Base-by-base conservation (phyloP, 345 rosid genomes). In the Populus nigra region DNA sequence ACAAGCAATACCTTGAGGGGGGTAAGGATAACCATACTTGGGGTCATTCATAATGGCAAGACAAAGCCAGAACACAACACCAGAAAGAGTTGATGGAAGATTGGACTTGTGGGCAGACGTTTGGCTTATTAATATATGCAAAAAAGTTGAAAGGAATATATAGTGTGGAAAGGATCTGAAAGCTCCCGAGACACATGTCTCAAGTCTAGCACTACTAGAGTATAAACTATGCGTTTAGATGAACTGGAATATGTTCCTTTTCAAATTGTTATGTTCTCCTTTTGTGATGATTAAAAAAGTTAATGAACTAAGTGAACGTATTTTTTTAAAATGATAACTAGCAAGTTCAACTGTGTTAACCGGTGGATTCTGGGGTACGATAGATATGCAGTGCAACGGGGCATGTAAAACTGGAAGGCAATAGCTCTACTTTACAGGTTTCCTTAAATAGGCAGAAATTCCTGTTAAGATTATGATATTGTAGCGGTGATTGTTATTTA, bases 11-110 rank as follows among this genome's bases (percentile, higher is more conserved):
- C 90, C 96, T 74, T 85, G 84, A 17, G 91, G 84, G 72, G 91
- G 90, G 59, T 89, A 89, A 2, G 89, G 88, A 66, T 88, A 86
- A 7, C 82, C 91, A 80, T 87, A 86, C 84, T 89, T 90, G 35
- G 90, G 86, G 10, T 88, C 93, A 15, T 68, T 72, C 83, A 85
- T 85, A 16, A 31, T 66, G 7, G 16, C 62, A 50, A 68, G 15
- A 20, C 17, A 35, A 8, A 11, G 7, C 5, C 16, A 73, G 25
- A n/a, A 62, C 70, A 61, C n/a, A 71, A 29, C 65, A 12, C 55
- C 12, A 17, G 25, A 55, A 35, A 12, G 61, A n/a, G 47, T 73
- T 45, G 20, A 68, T 20, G 47, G 36, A 12, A 49, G 57, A 68
- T 69, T 16, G 29, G 45, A 47, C 29, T 57, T 67, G 61, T 33